Percentiles rank a stretch among this genome's conserved stretches.
Conservation (phyloP, 371 early-diverging fungal species). For the Mucor lusitanicus region DNA sequence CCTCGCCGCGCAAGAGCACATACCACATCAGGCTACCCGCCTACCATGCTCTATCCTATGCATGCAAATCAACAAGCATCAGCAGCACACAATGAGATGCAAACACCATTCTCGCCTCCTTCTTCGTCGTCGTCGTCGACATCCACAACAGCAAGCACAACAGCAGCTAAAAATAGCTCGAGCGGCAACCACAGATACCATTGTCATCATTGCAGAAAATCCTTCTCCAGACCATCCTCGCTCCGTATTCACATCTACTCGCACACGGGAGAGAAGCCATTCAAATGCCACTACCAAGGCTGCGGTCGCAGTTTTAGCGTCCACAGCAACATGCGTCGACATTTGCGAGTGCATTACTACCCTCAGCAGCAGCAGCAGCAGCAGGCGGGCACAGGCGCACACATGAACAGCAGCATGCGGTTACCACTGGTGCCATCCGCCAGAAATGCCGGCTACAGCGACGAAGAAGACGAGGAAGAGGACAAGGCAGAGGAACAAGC, state of each 20-base stretch:
- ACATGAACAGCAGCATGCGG: constrained; percentile 16
- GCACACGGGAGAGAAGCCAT: constrained; percentile 79
- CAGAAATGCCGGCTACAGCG: neutral
- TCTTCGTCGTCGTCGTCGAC: neutral
- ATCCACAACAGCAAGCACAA: neutral
- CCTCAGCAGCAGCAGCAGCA: constrained; percentile 2
- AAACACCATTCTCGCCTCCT: neutral
- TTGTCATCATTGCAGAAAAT: constrained; percentile 29
- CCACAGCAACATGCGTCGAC: constrained; percentile 75
- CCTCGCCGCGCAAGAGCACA: constrained; percentile 23
- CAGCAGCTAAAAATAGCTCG: neutral
- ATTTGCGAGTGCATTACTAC: constrained; percentile 51
- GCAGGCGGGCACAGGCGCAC: neutral
- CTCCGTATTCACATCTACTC: constrained; percentile 69
- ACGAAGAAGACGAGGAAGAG: neutral
- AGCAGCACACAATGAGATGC: neutral
- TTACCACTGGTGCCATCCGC: constrained; percentile 17
- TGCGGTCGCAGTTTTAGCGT: constrained; percentile 78
- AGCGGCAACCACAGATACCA: constrained; percentile 16
- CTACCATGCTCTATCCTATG: constrained; percentile 12
- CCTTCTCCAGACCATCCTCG: constrained; percentile 43
- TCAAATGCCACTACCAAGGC: constrained; percentile 58
- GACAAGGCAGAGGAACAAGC: neutral
- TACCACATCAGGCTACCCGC: constrained; percentile 33
- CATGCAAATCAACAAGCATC: neutral